Evolutionary conservation across 2,329 filamentous ascomycete species (phyloP).

Genomic region (Triangularia verruculosa): DNA sequence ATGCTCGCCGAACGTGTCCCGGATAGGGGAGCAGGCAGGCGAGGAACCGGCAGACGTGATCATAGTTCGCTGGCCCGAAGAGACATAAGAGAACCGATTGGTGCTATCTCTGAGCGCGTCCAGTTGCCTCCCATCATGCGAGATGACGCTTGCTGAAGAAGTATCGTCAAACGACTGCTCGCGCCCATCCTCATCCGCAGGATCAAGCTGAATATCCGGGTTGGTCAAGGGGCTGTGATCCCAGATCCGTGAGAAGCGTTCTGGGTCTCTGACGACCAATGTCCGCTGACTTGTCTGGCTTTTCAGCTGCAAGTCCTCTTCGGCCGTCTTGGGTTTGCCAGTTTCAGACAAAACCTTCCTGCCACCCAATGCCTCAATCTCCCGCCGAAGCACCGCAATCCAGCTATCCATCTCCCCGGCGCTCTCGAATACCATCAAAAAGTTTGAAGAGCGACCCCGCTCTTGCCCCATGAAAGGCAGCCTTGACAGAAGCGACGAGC

Average conservation of each 20-base stretch:
- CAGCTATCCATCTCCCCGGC: constrained; percentile 74
- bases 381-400: constrained; percentile 64
- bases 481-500: constrained; percentile 63
- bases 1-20: constrained; percentile 48
- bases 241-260: constrained; percentile 45
- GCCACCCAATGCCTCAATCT: constrained; percentile 69
- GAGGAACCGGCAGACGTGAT: constrained; percentile 59
- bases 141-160: constrained; percentile 58
- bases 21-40: constrained; percentile 53
- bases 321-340: constrained; percentile 48
- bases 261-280: constrained; percentile 46
- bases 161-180: constrained; percentile 50
- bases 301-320: constrained; percentile 34
- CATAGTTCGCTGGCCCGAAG: constrained; percentile 58
- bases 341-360: constrained; percentile 61
- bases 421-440: constrained; percentile 70
- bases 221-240: constrained; percentile 26
- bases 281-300: constrained; percentile 45
- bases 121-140: constrained; percentile 57
- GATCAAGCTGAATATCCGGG: constrained; percentile 31
- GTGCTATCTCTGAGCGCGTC: constrained; percentile 56
- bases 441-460: constrained; percentile 57
- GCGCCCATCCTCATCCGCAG: constrained; percentile 31
- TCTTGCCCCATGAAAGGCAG: constrained; percentile 58
- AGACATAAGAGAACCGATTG: constrained; percentile 58